These are phyloP conservation scores for Populus tomentosa DNA, from an alignment of 441 rosid species.

Conservation along the genomic window DNA sequence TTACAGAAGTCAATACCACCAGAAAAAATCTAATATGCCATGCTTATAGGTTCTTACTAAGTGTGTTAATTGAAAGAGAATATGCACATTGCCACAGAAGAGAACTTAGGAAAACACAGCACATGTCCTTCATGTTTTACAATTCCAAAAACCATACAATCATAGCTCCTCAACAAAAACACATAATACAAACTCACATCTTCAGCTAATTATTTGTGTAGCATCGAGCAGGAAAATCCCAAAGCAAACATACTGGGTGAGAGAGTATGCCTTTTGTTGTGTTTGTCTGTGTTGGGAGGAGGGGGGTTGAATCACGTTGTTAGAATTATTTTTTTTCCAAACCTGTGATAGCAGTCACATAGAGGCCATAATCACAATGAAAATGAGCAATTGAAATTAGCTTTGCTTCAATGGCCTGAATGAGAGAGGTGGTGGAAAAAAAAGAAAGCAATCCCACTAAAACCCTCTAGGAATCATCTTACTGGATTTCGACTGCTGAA, in stretches of 20 bases:
- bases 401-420: not conserved
- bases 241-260: too few species aligned
- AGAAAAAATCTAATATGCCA: not conserved
- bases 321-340: not conserved
- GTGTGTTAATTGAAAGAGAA: slow-evolving; percentile 6
- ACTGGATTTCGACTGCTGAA: not conserved
- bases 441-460: not conserved
- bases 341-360: not conserved
- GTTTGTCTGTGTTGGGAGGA: too few species aligned
- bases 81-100: slow-evolving; percentile 5
- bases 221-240: too few species aligned
- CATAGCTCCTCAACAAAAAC: not conserved
- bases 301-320: not conserved
- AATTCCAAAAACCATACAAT: not conserved
- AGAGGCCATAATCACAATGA: not conserved
- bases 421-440: not conserved
- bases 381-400: not conserved
- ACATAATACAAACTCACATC: not conserved
- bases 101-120: not conserved
- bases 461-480: not conserved
- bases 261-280: too few species aligned
- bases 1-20: slow-evolving; percentile 8
- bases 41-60: not conserved
- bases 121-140: not conserved
- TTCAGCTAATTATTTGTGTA: not conserved